phyloP scores from a whole-genome alignment of 495 filamentous ascomycete species.

The Penicillium fimorum region DNA sequence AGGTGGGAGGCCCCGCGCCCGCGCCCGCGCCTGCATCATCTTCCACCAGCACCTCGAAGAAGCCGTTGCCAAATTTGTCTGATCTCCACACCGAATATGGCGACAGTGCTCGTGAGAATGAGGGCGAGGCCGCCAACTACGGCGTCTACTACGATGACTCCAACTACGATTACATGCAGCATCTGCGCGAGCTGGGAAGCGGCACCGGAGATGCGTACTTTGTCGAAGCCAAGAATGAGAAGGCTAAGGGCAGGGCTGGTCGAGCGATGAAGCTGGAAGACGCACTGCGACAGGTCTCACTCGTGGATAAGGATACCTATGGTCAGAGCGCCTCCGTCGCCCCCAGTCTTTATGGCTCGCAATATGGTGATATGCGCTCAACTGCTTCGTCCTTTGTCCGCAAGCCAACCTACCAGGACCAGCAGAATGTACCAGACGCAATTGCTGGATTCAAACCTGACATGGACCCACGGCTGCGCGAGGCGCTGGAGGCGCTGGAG shows the following conservation, averaged over 20 bases:
- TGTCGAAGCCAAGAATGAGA: slow-evolving; percentile 63
- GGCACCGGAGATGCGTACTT: slow-evolving; percentile 64
- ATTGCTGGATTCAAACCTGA: slow-evolving; percentile 94
- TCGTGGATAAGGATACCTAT: slow-evolving; percentile 43
- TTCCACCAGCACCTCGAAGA: slow-evolving; percentile 36
- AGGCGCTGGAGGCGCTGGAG: slow-evolving; percentile 91
- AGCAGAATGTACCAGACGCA: slow-evolving; percentile 88
- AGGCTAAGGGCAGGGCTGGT: slow-evolving; percentile 61
- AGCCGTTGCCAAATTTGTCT: slow-evolving; percentile 47
- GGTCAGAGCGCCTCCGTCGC: slow-evolving; percentile 49
- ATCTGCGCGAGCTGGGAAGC: slow-evolving; percentile 81
- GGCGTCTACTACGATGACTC: slow-evolving; percentile 89
- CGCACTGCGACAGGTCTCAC: slow-evolving; percentile 64
- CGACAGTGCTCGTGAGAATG: slow-evolving; percentile 67
- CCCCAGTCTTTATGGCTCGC: slow-evolving; percentile 33
- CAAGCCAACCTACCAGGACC: slow-evolving; percentile 81
- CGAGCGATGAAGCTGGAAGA: slow-evolving; percentile 80
- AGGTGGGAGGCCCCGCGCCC: slow-evolving; percentile 38
- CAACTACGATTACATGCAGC: slow-evolving; percentile 99
- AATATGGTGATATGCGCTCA: slow-evolving; percentile 40
- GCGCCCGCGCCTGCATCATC: slow-evolving; percentile 31
- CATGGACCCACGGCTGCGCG: slow-evolving; percentile 93
- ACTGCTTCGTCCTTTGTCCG: slow-evolving; percentile 64
- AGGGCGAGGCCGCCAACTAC: slow-evolving; percentile 92
- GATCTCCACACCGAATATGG: slow-evolving; percentile 81